Evolutionary conservation across 257 asterid genomes (phyloP).

Genomic region (Osmanthus fragrans): DNA sequence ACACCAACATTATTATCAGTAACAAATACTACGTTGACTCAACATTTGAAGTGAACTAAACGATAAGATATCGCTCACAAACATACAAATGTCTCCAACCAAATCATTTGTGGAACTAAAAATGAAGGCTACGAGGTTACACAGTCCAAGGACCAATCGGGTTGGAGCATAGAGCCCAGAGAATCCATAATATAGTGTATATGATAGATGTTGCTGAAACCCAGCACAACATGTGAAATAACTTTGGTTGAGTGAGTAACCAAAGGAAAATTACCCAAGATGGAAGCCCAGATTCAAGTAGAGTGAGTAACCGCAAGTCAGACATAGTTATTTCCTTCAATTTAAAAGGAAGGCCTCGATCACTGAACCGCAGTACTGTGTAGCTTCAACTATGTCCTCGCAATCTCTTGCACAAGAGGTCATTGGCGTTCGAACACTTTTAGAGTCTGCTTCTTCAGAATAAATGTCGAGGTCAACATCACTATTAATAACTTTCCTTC

Average conservation of each 20-base stretch:
- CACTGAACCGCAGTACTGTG: too few relatives aligned
- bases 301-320: slow-evolving; percentile 60
- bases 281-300: slow-evolving; percentile 83
- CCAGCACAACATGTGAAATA: too few relatives aligned
- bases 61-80: slow-evolving; percentile 43
- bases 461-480: slow-evolving; percentile 29
- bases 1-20: too few relatives aligned
- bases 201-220: slow-evolving; percentile 51
- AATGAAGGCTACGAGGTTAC: slow-evolving; percentile 36
- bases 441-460: slow-evolving; percentile 33
- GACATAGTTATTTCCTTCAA: slow-evolving; percentile 62
- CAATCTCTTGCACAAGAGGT: slow-evolving; percentile 34
- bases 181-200: slow-evolving; percentile 59
- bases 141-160: slow-evolving; percentile 43
- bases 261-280: slow-evolving; percentile 84
- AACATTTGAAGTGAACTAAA: slow-evolving; percentile 41
- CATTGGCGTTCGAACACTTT: slow-evolving; percentile 33
- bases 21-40: slow-evolving; percentile 35
- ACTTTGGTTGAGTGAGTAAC: too few relatives aligned
- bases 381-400: too few relatives aligned
- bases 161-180: slow-evolving; percentile 52
- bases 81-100: slow-evolving; percentile 42
- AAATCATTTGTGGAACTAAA: slow-evolving; percentile 34
- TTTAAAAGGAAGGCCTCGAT: slow-evolving; percentile 14
- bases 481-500: slow-evolving; percentile 43